phyloP scores from a whole-genome alignment of 371 early-diverging fungal genomes.

The Nosema bombycis region DNA sequence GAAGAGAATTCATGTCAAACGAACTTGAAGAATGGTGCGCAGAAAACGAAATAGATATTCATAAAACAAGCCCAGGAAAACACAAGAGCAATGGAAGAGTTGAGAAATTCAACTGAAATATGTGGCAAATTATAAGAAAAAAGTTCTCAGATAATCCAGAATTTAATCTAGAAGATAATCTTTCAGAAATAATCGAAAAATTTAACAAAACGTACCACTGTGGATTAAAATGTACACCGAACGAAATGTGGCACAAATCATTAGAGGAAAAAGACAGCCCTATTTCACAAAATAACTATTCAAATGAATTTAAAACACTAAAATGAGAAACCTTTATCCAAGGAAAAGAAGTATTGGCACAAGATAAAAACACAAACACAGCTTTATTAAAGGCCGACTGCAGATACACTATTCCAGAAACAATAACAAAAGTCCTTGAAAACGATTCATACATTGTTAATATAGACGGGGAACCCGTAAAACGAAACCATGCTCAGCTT shows the following conservation, averaged over 20 bases:
- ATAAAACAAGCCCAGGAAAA: background rate
- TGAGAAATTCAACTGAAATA: conserved; percentile 12
- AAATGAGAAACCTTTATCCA: background rate
- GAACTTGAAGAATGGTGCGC: background rate
- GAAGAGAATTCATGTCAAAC: conserved; percentile 9
- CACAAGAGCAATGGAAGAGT: conserved; percentile 26
- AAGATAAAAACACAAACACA: background rate
- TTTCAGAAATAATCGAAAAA: background rate
- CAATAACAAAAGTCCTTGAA: background rate
- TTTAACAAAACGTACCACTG: conserved; percentile 2
- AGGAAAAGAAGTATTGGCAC: background rate
- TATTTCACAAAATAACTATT: background rate
- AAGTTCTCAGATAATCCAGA: background rate
- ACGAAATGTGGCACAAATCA: conserved; percentile 4
- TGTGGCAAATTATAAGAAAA: conserved; percentile 3
- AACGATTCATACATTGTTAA: background rate
- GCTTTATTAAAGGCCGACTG: background rate
- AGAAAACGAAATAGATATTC: background rate
- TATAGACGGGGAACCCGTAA: background rate
- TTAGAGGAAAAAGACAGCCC: too few relatives aligned
- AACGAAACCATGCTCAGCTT: background rate
- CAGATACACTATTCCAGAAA: background rate
- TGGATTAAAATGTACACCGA: conserved; percentile 1
- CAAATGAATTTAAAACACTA: background rate
- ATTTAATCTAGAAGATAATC: background rate